phyloP scores from a whole-genome alignment of 2,329 filamentous ascomycete genomes.

The Fusarium pininemorale region DNA sequence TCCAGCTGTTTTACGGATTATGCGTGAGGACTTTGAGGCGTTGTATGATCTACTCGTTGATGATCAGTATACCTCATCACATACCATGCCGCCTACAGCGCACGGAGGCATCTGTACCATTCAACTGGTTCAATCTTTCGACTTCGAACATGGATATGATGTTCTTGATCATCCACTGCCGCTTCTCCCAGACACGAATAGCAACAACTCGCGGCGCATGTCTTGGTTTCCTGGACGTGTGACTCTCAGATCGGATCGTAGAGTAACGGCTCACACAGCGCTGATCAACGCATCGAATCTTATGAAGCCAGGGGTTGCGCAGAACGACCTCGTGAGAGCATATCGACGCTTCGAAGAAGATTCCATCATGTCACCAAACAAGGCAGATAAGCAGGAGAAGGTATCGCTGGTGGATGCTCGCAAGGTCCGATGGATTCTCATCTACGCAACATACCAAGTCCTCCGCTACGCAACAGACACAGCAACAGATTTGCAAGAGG shows the following conservation, averaged over 20 bases:
- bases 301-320: conserved; percentile 49
- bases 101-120: conserved; percentile 75
- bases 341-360: conserved; percentile 77
- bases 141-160: conserved; percentile 66
- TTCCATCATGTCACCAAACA: conserved; percentile 58
- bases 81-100: conserved; percentile 62
- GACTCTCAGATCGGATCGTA: conserved; percentile 58
- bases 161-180: conserved; percentile 73
- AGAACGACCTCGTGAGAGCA: conserved; percentile 69
- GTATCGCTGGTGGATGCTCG: conserved; percentile 69
- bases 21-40: conserved; percentile 75
- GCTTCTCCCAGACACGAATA: conserved; percentile 64
- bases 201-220: conserved; percentile 46
- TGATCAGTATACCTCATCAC: conserved; percentile 58
- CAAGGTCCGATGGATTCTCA: conserved; percentile 80
- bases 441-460: conserved; percentile 79
- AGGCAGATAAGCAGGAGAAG: conserved; percentile 65
- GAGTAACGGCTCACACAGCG: conserved; percentile 62
- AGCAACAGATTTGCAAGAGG: conserved; percentile 66
- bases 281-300: conserved; percentile 61
- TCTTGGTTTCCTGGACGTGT: conserved; percentile 54
- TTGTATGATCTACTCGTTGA: conserved; percentile 79
- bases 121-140: conserved; percentile 74
- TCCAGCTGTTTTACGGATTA: conserved; percentile 65
- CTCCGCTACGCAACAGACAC: conserved; percentile 70